A percentile compares a stretch with the other conserved stretches of the same genome.
phyloP scores from a whole-genome alignment of 257 asterid species.

The Salvia splendens region DNA sequence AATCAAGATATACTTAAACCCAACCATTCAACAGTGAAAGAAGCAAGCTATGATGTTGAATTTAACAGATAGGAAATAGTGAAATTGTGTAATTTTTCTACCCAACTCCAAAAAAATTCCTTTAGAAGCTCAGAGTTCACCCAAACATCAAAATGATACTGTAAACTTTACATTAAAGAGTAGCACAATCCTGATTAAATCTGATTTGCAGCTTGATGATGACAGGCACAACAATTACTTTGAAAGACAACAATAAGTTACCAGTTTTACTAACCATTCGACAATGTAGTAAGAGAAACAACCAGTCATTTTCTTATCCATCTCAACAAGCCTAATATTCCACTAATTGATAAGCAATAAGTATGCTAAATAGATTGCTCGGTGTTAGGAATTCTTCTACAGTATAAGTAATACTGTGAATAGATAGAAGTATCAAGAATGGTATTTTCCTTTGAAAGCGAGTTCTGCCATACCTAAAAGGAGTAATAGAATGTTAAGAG shows the following conservation, averaged over 20 bases:
- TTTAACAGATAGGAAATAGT: neutral
- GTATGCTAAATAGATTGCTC: neutral
- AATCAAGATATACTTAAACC: slow-evolving; percentile 8
- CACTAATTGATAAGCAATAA: slow-evolving; percentile 2
- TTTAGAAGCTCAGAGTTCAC: neutral
- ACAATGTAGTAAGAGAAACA: slow-evolving; percentile 7
- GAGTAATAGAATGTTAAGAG: neutral
- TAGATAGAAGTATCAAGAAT: slow-evolving; percentile 4
- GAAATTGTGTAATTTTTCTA: neutral
- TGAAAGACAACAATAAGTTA: neutral
- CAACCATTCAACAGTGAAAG: slow-evolving; percentile 1
- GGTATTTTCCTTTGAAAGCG: neutral
- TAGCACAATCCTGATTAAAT: slow-evolving; percentile 1
- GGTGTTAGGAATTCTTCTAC: neutral
- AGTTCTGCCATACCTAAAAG: neutral
- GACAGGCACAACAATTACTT: neutral
- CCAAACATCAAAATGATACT: neutral
- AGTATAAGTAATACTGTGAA: neutral
- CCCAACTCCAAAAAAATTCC: neutral
- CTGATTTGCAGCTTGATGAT: slow-evolving; percentile 3
- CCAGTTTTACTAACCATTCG: neutral
- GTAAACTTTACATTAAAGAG: slow-evolving; percentile 1
- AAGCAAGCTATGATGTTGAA: slow-evolving; percentile 17
- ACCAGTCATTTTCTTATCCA: slow-evolving; percentile 4
- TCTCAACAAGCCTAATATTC: neutral